These are phyloP conservation scores for Neoascochyta sp. DNA, from an alignment of 2,329 filamentous ascomycete species.

Conservation along the genomic window DNA sequence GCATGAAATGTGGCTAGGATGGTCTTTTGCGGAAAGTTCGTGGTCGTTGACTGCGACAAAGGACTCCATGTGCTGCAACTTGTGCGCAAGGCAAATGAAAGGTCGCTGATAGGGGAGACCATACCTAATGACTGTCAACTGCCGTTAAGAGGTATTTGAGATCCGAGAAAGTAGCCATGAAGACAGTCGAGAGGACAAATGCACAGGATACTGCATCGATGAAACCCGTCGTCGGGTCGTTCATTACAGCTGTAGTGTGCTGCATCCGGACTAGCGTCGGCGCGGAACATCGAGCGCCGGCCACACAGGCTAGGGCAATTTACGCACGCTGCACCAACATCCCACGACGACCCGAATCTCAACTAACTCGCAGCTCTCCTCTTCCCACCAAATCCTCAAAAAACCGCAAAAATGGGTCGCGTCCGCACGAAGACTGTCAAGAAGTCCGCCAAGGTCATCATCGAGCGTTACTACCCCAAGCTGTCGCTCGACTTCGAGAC, in stretches of 20 bases:
- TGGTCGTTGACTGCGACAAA: too few species aligned
- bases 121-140: too few species aligned
- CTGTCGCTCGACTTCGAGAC: constrained; percentile 99
- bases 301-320: constrained; percentile 12
- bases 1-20: too few species aligned
- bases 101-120: too few species aligned
- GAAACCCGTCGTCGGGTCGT: not conserved
- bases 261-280: constrained; percentile 1
- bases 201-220: too few species aligned
- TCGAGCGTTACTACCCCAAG: constrained; percentile 81
- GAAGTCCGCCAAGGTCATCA: constrained; percentile 98
- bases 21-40: too few species aligned
- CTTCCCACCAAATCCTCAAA: constrained; percentile 21
- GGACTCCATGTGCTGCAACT: too few species aligned
- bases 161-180: too few species aligned
- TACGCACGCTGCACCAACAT: constrained; percentile 2
- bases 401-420: constrained; percentile 51
- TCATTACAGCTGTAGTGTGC: constrained; percentile 1
- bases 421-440: constrained; percentile 65
- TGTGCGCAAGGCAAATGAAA: too few species aligned
- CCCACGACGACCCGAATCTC: constrained; percentile 28
- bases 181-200: too few species aligned
- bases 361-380: constrained; percentile 30
- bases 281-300: constrained; percentile 2
- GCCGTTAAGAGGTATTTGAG: too few species aligned